Base-by-base conservation (phyloP, 2,329 filamentous ascomycete species). In the Helminthosporium solani region DNA sequence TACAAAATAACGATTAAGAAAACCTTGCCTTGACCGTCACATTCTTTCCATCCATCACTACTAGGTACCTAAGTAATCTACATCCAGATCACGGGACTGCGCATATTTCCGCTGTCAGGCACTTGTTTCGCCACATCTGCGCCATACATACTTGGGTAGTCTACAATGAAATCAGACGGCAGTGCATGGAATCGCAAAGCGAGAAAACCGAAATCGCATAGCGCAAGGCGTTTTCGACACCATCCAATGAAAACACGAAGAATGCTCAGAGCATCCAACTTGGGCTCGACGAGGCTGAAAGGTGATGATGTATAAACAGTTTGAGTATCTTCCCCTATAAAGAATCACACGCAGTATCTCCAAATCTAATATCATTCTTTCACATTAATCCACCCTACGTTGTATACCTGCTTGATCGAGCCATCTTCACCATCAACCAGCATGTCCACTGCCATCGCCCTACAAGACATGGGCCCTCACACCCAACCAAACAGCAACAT, bases 391-490 rank as follows among this genome's bases (percentile, higher is more conserved):
- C n/a, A n/a, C n/a, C n/a, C n/a, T 30, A 4, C 12, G 19, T 3
- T 18, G 11, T 35, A 18, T 35, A 35, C 15, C 30, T 33, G 11
- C 33, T 15, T 18, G 7, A 4, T 18, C 15, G 8, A 18, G 15
- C 11, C 15, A 11, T 35, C 33, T 15, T 16, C 9, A 18, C 8
- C 12, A 15, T 16, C 18, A 8, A 33, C 12, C 37, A 50, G 23
- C 3, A 58, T 60, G 56, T 56, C 56, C n/a, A 58, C 58, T 2
- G 51, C 54, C 23, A 50, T 61, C 42, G 49, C 53, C 2, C 42
- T 60, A 12, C 50, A 58, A 39, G 48, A 58, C 33, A 48, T 59
- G 40, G 30, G 27, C 23, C 27, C 42, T 8, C 14, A 39, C 20
- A 15, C 19, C 19, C 40, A 21, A 14, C 34, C 50, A 9, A 39